Percentiles rank a stretch among this genome's conserved stretches.
Conservation (phyloP, 2,329 filamentous ascomycete genomes). For the Xylaria polymorpha region DNA sequence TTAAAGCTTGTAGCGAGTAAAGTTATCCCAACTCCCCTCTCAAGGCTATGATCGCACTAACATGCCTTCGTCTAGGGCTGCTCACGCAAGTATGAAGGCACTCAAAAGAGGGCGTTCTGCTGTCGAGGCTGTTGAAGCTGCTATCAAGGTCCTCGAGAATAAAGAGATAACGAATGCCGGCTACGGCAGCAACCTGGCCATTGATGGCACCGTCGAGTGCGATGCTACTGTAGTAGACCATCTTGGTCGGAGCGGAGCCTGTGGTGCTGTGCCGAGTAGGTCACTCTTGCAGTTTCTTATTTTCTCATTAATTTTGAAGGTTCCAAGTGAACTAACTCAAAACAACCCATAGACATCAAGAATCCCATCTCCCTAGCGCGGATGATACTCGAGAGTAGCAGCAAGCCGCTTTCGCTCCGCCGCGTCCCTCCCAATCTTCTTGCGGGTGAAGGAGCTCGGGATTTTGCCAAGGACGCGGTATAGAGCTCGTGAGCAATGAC, state of each 20-base stretch:
- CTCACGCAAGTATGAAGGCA: conserved; percentile 83
- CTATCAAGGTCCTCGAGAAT: conserved; percentile 89
- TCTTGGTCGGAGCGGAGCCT: conserved; percentile 88
- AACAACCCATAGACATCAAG: conserved; percentile 75
- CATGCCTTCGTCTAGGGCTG: conserved; percentile 69
- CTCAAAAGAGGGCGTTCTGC: conserved; percentile 82
- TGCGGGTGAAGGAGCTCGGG: conserved; percentile 83
- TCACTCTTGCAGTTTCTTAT: conserved; percentile 38
- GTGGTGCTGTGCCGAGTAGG: conserved; percentile 89
- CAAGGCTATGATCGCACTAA: conserved; percentile 9
- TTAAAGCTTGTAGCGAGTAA: conserved; percentile 89
- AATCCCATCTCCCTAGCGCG: conserved; percentile 93
- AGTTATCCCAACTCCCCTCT: conserved; percentile 50
- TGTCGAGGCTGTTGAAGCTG: conserved; percentile 88
- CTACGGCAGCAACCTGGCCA: conserved; percentile 92
- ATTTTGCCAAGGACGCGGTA: conserved; percentile 84
- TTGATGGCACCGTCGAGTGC: conserved; percentile 91
- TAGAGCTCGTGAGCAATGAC: conserved; percentile 79
- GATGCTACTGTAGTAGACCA: conserved; percentile 96
- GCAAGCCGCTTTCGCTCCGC: conserved; percentile 80
- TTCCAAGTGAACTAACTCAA: conserved; percentile 7
- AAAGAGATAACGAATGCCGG: conserved; percentile 96
- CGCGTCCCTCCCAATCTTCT: conserved; percentile 94
- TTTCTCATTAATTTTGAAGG: neutral
- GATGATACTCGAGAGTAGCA: conserved; percentile 81